Percentiles rank a stretch among this genome's conserved stretches.
Evolutionary conservation across 768 basidiomycete genomes (phyloP).

Genomic region (Tricholoma matsutake): DNA sequence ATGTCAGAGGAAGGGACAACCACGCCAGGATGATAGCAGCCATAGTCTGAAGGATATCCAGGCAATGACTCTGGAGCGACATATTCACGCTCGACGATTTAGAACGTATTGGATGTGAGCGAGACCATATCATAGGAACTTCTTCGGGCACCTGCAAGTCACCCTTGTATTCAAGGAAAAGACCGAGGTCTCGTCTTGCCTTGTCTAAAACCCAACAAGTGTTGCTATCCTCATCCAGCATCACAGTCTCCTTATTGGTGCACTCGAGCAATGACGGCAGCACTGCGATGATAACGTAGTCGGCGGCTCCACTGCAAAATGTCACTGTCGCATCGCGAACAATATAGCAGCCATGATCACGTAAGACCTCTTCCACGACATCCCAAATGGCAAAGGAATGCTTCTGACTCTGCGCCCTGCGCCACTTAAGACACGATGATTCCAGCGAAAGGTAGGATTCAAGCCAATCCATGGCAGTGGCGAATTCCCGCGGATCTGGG

Average conservation of each 20-base stretch:
- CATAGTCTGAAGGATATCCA: slow-evolving; percentile 18
- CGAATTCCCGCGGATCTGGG: slow-evolving; percentile 27
- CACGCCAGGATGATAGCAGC: slow-evolving; percentile 24
- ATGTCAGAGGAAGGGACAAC: slow-evolving; percentile 33
- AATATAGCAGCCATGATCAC: slow-evolving; percentile 41
- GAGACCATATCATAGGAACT: not conserved
- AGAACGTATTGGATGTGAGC: not conserved
- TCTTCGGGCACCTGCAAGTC: slow-evolving; percentile 15
- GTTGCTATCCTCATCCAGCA: slow-evolving; percentile 1
- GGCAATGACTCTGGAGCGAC: slow-evolving; percentile 5
- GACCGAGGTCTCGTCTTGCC: slow-evolving; percentile 30
- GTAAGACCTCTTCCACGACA: slow-evolving; percentile 38
- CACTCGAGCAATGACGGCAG: not conserved
- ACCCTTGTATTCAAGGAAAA: slow-evolving; percentile 27
- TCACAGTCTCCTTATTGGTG: not conserved
- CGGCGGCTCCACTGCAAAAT: slow-evolving; percentile 4
- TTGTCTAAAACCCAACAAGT: slow-evolving; percentile 20
- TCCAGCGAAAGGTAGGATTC: slow-evolving; percentile 44
- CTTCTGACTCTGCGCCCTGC: not conserved
- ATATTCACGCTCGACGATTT: not conserved
- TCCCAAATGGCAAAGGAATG: slow-evolving; percentile 38
- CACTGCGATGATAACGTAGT: slow-evolving; percentile 17
- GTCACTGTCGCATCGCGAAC: slow-evolving; percentile 15
- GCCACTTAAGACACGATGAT: slow-evolving; percentile 17
- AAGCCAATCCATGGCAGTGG: slow-evolving; percentile 44